Base-by-base conservation (phyloP, 805 yeast genomes). In the Brettanomyces sp. region DNA sequence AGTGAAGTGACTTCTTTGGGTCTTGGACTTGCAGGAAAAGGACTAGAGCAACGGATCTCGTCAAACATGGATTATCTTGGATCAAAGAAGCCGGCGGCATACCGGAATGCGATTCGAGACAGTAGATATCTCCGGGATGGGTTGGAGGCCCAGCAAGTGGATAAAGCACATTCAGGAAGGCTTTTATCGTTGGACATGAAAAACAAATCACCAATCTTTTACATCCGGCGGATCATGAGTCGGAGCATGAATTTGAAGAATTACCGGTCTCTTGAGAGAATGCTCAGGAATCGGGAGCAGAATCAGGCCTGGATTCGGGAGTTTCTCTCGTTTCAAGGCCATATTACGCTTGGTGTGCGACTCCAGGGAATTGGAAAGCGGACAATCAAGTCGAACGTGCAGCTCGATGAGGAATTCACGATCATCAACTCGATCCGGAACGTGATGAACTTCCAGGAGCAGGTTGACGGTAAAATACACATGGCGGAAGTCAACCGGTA, bases 291-390 rank as follows among this genome's bases (percentile, higher is more conserved):
- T 25, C 23, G 12, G 24, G 42, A 39, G 21, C 41, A 24, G 6
- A 52, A 49, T 25, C 39, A 40, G 12, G 74, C 66, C 41, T 91
- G 98, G 97, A 93, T 87, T 0, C 72, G 77, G 42, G 72, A 70
- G 22, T 93, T 93, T 56, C 70, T 88, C n/a, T 79, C 73, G 44
- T 73, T 77, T 39, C 95, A 87, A 60, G 98, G 98, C 8, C 88
- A 84, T 48, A 74, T 82, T 7, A 85, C 88, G 0, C 71, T 93
- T 44, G 78, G 87, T 6, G 77, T 80, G 13, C 79, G 78, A 35
- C 66, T 93, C 39, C 77, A 75, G 47, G 80, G 78, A 42, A 68
- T 80, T 45, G 70, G 68, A 52, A 59, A 59, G 36, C 56, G 62
- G 36, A 46, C 60, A 2, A 57, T 66, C 35, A 72, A 74, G 46